These are phyloP conservation scores for Piromyces finnis DNA, from an alignment of 192 early-diverging fungal genomes.

Conservation along the genomic window DNA sequence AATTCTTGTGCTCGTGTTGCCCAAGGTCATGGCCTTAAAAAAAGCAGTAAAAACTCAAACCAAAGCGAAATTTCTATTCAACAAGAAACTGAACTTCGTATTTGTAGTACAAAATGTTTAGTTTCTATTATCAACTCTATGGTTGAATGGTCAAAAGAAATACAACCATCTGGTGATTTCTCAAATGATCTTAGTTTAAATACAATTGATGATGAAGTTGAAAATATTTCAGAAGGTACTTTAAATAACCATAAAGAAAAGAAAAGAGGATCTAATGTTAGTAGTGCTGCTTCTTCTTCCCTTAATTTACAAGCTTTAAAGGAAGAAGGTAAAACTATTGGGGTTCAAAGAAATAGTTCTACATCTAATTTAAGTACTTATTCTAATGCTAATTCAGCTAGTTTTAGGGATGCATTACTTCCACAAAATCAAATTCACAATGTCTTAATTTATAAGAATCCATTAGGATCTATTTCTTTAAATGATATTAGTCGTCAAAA, in stretches of 20 bases:
- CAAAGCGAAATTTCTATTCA: background rate
- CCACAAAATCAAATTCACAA: slow-evolving; percentile 9
- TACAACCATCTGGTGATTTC: background rate
- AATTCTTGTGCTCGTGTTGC: slow-evolving; percentile 17
- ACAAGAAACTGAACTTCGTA: slow-evolving; percentile 19
- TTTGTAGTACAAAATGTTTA: slow-evolving; percentile 18
- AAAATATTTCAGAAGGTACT: background rate
- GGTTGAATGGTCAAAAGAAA: slow-evolving; percentile 18
- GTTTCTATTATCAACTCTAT: slow-evolving; percentile 26
- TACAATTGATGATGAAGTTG: background rate
- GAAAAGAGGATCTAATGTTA: background rate
- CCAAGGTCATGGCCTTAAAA: slow-evolving; percentile 11
- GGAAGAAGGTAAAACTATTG: background rate
- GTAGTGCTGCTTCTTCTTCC: background rate
- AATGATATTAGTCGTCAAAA: slow-evolving; percentile 4
- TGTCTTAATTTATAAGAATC: slow-evolving; percentile 20
- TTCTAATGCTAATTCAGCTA: background rate
- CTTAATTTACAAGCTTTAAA: background rate
- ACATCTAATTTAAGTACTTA: background rate
- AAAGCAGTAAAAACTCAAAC: background rate
- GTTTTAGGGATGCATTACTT: slow-evolving; percentile 13
- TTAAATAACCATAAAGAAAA: background rate
- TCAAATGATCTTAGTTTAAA: background rate
- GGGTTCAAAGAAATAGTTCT: slow-evolving; percentile 8
- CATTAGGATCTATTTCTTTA: slow-evolving; percentile 20